Base-by-base conservation (phyloP, 352 stramenopile genomes). In the Globisporangium rhizosaccharum region DNA sequence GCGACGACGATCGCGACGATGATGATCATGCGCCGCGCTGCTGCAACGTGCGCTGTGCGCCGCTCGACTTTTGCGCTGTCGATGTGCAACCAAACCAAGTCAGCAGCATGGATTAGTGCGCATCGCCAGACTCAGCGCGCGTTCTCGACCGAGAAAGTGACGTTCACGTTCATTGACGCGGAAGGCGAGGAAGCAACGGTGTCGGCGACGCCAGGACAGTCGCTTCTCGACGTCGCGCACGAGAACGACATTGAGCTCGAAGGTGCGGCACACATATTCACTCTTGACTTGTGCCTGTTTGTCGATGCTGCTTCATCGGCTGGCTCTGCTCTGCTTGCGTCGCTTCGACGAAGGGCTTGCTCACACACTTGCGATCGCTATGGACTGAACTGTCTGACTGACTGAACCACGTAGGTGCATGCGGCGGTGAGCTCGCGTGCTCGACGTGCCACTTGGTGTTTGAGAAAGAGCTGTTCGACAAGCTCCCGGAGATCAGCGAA, bases 401-500 rank as follows among this genome's bases (percentile, higher is more conserved):
- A 46, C 41, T 7, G 17, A 46, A 46, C 41, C 17, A 0, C 44
- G 30, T 6, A 79, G 89, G 90, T 45, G 93, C 93, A 11, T 98
- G 93, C 52, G 93, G 92, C 3, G 92, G 92, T 11, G 93, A 98
- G 63, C 63, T 97, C 26, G 92, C 93, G 23, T 98, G 93, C 67
- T 97, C 89, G 42, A 98, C 93, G 33, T 98, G 93, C 73, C 92
- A 98, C 76, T 67, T 97, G 50, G 75, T 98, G 42, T 93, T 98
- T 44, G 81, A 92, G 52, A 82, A 97, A 63, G 81, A 91, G 20
- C 76, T 96, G 37, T 98, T 87, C 56, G 86, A 96, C 28, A 71
- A 81, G 45, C 71, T 98, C 23, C 90, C 90, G 11, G 72, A 83
- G 67, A 90, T 96, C 61, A 84, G 76, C 53, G 90, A 98, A 68